Evolutionary conservation across 2,329 filamentous ascomycete genomes (phyloP).

Genomic region (Thelonectria discophora): DNA sequence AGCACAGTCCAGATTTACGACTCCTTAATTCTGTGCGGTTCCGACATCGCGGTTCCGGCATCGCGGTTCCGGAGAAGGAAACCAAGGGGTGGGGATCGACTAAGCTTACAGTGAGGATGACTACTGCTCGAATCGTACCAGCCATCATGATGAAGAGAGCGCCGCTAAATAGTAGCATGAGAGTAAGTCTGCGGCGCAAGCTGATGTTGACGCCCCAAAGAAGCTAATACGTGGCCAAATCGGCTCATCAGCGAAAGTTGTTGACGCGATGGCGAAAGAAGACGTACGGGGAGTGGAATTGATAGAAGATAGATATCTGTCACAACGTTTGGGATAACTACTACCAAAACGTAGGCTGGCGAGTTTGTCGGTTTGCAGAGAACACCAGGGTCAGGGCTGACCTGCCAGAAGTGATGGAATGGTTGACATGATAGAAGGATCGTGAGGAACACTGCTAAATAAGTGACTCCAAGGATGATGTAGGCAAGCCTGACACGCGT

Average conservation of each 20-base stretch:
- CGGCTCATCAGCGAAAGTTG: neutral
- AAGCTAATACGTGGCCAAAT: conserved; percentile 12
- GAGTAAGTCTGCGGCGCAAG: conserved; percentile 33
- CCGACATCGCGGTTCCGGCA: too few species aligned
- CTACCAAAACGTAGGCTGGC: conserved; percentile 32
- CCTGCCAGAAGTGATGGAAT: conserved; percentile 60
- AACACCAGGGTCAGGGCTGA: conserved; percentile 47
- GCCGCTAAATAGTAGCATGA: conserved; percentile 35
- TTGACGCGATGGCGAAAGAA: neutral
- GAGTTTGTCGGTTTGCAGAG: conserved; percentile 35
- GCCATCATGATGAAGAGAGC: conserved; percentile 38
- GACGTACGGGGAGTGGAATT: conserved; percentile 31
- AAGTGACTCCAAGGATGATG: conserved; percentile 28
- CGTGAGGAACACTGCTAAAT: conserved; percentile 27
- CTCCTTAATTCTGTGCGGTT: too few species aligned
- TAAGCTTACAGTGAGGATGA: conserved; percentile 23
- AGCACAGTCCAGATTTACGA: neutral
- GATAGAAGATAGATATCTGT: conserved; percentile 33
- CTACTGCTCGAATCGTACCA: conserved; percentile 33
- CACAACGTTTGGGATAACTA: conserved; percentile 35
- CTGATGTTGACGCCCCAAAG: conserved; percentile 38
- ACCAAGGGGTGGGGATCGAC: too few species aligned
- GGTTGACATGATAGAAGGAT: conserved; percentile 42
- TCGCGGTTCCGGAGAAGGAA: too few species aligned
- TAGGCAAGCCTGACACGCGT: conserved; percentile 30